A percentile compares a stretch with the other conserved stretches of the same genome.
phyloP scores from a whole-genome alignment of 352 stramenopile species.

The Phytophthora sp. region DNA sequence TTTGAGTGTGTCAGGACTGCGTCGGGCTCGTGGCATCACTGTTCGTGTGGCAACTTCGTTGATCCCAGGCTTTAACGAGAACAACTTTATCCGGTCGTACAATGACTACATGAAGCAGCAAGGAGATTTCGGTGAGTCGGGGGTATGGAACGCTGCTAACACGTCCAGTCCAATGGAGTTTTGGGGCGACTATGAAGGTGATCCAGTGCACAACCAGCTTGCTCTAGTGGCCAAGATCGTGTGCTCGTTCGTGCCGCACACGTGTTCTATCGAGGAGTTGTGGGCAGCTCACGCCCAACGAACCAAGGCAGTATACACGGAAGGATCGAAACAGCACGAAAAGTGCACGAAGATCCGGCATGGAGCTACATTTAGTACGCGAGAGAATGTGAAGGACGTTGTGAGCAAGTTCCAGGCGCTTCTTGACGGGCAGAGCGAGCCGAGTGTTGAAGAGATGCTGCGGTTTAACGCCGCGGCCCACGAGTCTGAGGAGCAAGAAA shows the following conservation, averaged over 20 bases:
- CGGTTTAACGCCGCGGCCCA: conserved; percentile 10
- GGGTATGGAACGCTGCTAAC: conserved; percentile 44
- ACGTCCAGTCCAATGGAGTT: conserved; percentile 43
- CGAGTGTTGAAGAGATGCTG: conserved; percentile 25
- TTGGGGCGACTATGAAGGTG: conserved; percentile 48
- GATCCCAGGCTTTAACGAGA: conserved; percentile 38
- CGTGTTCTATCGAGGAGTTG: conserved; percentile 36
- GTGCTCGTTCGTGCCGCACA: conserved; percentile 40
- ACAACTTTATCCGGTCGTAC: conserved; percentile 48
- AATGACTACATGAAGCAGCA: conserved; percentile 53
- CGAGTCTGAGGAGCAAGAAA: conserved; percentile 7
- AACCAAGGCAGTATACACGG: neutral
- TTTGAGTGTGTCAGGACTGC: conserved; percentile 45
- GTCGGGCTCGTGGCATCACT: conserved; percentile 36
- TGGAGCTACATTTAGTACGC: conserved; percentile 5
- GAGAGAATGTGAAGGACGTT: conserved; percentile 12
- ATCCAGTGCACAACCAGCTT: conserved; percentile 40
- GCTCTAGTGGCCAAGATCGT: conserved; percentile 37
- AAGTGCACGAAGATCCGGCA: conserved; percentile 39
- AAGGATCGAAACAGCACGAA: conserved; percentile 18
- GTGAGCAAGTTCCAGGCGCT: conserved; percentile 29
- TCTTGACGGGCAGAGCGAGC: conserved; percentile 25
- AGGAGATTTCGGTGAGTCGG: conserved; percentile 42
- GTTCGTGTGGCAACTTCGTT: conserved; percentile 34
- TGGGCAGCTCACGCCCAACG: conserved; percentile 24